Evolutionary conservation across 2,329 filamentous ascomycete genomes (phyloP).

Genomic region (Ophiostoma fasciatum): DNA sequence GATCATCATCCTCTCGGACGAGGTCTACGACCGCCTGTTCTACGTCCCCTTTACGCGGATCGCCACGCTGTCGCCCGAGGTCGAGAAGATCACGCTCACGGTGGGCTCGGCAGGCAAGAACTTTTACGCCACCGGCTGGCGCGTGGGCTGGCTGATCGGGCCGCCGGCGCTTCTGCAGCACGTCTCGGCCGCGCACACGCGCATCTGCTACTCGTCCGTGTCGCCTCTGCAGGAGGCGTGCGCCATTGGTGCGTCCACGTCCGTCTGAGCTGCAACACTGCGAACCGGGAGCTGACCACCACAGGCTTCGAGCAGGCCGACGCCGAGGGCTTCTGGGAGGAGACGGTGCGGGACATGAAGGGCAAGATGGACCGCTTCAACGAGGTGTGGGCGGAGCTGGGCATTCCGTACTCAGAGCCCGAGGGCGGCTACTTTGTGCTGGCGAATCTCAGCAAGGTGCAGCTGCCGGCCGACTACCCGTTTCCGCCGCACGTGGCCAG

Average conservation of each 20-base stretch:
- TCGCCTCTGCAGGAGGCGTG: constrained; percentile 89
- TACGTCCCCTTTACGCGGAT: constrained; percentile 93
- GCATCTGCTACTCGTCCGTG: constrained; percentile 91
- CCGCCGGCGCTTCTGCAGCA: constrained; percentile 80
- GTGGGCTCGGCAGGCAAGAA: constrained; percentile 96
- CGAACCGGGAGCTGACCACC: no score
- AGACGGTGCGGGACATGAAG: constrained; percentile 75
- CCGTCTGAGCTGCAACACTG: background rate
- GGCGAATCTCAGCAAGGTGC: constrained; percentile 80
- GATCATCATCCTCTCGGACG: constrained; percentile 82
- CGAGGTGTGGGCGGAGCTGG: constrained; percentile 60
- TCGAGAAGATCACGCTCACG: constrained; percentile 76
- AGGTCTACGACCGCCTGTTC: constrained; percentile 89
- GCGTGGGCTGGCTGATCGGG: constrained; percentile 89
- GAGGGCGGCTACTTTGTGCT: constrained; percentile 97
- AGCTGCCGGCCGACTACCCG: constrained; percentile 66
- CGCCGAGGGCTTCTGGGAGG: constrained; percentile 71
- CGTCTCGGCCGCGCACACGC: constrained; percentile 81
- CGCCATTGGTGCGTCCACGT: constrained; percentile 46
- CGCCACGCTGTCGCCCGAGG: constrained; percentile 77
- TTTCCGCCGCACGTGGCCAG: constrained; percentile 82
- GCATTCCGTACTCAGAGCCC: constrained; percentile 72
- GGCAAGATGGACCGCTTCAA: constrained; percentile 80
- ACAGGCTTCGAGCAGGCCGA: constrained; percentile 76
- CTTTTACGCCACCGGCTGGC: constrained; percentile 96